Evolutionary conservation across 805 yeast species (phyloP), one percentile per base, ranked within the genome.

Genomic region (Saccharomyces kudriavzevii): DNA sequence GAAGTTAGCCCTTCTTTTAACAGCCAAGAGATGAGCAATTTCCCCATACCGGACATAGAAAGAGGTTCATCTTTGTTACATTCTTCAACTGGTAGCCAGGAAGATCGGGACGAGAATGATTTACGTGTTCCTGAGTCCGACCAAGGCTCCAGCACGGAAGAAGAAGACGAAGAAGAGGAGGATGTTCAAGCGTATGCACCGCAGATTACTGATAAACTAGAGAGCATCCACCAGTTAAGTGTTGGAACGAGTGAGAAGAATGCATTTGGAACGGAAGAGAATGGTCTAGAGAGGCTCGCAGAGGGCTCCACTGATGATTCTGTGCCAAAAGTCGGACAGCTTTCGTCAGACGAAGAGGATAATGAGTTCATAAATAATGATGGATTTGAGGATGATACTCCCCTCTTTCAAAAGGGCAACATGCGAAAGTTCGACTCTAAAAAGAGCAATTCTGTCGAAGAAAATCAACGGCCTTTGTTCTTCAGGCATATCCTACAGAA

Each of bases 321-420:
- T 3, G 47, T 62, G 9, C 61, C 56, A 3, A 67, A 67, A 50
- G 50, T 60, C 8, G 70, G 70, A 1, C 70, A 67, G 64, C 80
- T 70, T 62, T 75, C 74, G 54, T 70, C 75, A 1, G 75, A 73
- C 20, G 79, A 76, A 9, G 66, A 68, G n/a, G 25, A 47, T 3
- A 57, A 53, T 27, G 57, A 58, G 2, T 54, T 49, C 27, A 54
- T 47, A 55, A 66, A 54, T 35, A 61, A 52, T 10, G 60, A 53
- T 45, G 57, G 54, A 8, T 53, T 43, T 27, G 60, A 53, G n/a
- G 63, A 55, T 10, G 62, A 63, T 35, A 35, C 43, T 4, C 43
- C 43, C 43, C 43, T 35, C 17, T 35, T 35, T 20, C 43, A 35
- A 20, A 35, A 35, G 24, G 24, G 43, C 5, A 35, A 17, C 1